Conservation (phyloP, 225 moss, liverwort and hornwort species). For the Thuidium tamariscinum region DNA sequence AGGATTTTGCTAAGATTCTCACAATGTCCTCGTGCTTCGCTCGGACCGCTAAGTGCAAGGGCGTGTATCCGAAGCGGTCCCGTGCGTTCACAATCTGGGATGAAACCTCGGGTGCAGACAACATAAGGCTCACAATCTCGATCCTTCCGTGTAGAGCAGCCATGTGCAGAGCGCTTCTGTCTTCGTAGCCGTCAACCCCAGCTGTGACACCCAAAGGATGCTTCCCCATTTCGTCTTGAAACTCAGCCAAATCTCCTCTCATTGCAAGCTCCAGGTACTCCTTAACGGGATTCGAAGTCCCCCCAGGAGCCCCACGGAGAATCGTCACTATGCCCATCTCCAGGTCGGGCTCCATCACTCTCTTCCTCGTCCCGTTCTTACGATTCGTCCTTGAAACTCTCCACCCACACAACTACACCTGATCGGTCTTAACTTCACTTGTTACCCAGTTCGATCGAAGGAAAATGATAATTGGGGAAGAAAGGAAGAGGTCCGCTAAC, state of each 20-base stretch:
- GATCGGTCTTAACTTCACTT: background rate
- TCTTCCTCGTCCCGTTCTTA: background rate
- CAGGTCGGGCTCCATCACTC: background rate
- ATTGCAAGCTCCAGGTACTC: background rate
- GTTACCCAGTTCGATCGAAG: background rate
- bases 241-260: background rate
- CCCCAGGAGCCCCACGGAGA: rapidly evolving
- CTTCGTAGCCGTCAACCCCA: background rate
- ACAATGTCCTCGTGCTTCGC: background rate
- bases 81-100: background rate
- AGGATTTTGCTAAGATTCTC: background rate
- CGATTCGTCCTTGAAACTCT: background rate
- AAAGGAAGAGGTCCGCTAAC: background rate
- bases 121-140: background rate
- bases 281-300: background rate
- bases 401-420: background rate
- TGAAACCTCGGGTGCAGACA: background rate
- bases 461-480: background rate
- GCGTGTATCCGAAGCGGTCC: background rate
- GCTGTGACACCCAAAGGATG: background rate
- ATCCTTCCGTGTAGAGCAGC: background rate
- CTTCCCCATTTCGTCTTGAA: background rate
- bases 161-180: background rate
- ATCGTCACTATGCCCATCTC: background rate
- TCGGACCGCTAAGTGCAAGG: background rate